phyloP scores from a whole-genome alignment of 2,329 filamentous ascomycete species.

The Alternaria arbusti region DNA sequence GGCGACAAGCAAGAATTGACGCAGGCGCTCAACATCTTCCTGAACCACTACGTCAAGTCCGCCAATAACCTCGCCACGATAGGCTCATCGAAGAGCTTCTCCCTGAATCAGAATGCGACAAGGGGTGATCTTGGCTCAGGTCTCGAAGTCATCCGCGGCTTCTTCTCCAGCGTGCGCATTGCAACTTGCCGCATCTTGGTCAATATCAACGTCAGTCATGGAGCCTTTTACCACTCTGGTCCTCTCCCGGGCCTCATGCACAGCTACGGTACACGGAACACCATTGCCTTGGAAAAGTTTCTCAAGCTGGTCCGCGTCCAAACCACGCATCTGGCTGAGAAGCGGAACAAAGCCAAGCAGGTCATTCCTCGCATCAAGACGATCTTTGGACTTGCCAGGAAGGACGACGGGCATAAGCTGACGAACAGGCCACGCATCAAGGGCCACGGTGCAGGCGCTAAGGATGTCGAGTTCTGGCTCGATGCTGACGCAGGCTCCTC shows the following conservation, averaged over 20 bases:
- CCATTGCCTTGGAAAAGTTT: constrained; percentile 40
- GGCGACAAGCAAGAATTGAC: constrained; percentile 56
- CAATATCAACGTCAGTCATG: constrained; percentile 66
- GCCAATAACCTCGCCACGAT: constrained; percentile 51
- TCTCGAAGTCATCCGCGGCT: constrained; percentile 64
- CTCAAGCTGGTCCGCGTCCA: constrained; percentile 45
- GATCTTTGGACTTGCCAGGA: constrained; percentile 47
- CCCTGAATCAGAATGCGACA: constrained; percentile 46
- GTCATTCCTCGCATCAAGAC: constrained; percentile 49
- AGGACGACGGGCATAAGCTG: constrained; percentile 42
- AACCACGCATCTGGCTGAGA: constrained; percentile 45
- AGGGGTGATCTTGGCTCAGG: constrained; percentile 55
- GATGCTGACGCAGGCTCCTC: constrained; percentile 7
- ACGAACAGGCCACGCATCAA: constrained; percentile 19
- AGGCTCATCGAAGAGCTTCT: constrained; percentile 55
- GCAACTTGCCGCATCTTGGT: constrained; percentile 63
- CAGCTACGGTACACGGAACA: constrained; percentile 19
- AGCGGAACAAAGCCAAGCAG: constrained; percentile 40
- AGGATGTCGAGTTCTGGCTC: constrained; percentile 33
- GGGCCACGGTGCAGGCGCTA: constrained; percentile 23
- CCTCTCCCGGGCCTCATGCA: constrained; percentile 42
- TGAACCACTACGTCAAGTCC: constrained; percentile 57
- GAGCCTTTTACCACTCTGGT: constrained; percentile 61
- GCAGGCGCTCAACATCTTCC: constrained; percentile 65
- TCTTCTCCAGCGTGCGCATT: constrained; percentile 65